phyloP scores from a whole-genome alignment of 2,329 filamentous ascomycete species.

The Kalmusia sp. region DNA sequence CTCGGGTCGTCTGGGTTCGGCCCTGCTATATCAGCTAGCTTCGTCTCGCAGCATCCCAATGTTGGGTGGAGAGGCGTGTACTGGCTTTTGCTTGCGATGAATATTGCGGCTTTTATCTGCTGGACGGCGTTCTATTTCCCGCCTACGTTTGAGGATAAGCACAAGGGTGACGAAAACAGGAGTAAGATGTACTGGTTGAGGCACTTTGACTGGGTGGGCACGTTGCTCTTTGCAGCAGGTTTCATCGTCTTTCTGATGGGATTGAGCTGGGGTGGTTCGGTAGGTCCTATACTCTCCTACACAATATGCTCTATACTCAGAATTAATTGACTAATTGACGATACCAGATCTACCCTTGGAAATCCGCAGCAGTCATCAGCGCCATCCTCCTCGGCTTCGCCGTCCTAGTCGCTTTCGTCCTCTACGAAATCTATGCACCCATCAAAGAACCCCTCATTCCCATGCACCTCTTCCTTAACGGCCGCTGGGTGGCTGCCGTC shows the following conservation, averaged over 20 bases:
- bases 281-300: too few species aligned
- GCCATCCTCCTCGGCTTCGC: slow-evolving; percentile 18
- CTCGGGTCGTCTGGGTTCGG: slow-evolving; percentile 19
- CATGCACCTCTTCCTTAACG: slow-evolving; percentile 45
- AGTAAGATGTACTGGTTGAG: slow-evolving; percentile 30
- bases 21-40: slow-evolving; percentile 15
- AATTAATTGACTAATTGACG: too few species aligned
- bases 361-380: slow-evolving; percentile 12
- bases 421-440: slow-evolving; percentile 15
- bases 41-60: slow-evolving; percentile 14
- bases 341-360: slow-evolving; percentile 22
- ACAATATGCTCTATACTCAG: too few species aligned
- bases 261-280: slow-evolving; percentile 13
- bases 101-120: slow-evolving; percentile 46
- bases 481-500: slow-evolving; percentile 29
- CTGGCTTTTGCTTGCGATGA: slow-evolving; percentile 54
- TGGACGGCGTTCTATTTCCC: slow-evolving; percentile 57
- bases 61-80: slow-evolving; percentile 49
- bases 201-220: slow-evolving; percentile 52
- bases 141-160: slow-evolving; percentile 51
- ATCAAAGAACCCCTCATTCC: slow-evolving; percentile 44
- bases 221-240: slow-evolving; percentile 52
- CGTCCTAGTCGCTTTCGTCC: slow-evolving; percentile 14
- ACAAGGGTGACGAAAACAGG: slow-evolving; percentile 18
- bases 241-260: slow-evolving; percentile 40